Base-by-base conservation (phyloP, 2,329 filamentous ascomycete species). In the Pseudogymnoascus pannorum region DNA sequence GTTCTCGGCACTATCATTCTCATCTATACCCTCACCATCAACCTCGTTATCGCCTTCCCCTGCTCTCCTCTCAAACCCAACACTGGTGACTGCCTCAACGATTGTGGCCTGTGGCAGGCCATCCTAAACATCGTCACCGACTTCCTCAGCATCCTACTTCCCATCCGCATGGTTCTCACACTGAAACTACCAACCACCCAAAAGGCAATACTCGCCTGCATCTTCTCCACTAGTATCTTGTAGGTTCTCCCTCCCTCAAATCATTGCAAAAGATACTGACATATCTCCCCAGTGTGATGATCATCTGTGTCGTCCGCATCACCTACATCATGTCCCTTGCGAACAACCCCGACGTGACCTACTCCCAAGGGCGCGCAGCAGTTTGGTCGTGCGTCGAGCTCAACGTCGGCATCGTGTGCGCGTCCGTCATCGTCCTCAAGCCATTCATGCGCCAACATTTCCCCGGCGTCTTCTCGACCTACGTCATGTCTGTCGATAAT, bases 311-410 rank as follows among this genome's bases (percentile, higher is more conserved):
- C 12, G 58, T 51, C 18, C 58, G 58, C 20, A 26, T 60, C 22
- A 51, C 58, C 29, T 60, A 60, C 58, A 51, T 60, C 18, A 60
- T 31, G 33, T 42, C 58, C 26, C 40, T 60, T 20, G 40, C 33
- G 26, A 51, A 29, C 18, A 54, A 60, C 36, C 58, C 38, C 58
- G 58, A 60, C 16, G 58, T 60, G n/a, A 60, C 58, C 8, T 60
- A 51, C 11, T 48, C 58, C 24, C 58, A 60, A 33, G 58, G 16
- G 16, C 26, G 22, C 5, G 58, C 58, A 8, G 58, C 58, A 54
- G 24, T 54, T 9, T 54, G 40, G 31, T 60, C 58, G 3, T 60
- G 38, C 14, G 38, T 60, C 12, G 58, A 60, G 35, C 22, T 60
- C 58, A 60, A 60, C 31, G 12, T 60, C 26, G 58, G 58, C 38